Conservation (phyloP, 164 flowering plant species). For the Chloranthus sessilifolius region DNA sequence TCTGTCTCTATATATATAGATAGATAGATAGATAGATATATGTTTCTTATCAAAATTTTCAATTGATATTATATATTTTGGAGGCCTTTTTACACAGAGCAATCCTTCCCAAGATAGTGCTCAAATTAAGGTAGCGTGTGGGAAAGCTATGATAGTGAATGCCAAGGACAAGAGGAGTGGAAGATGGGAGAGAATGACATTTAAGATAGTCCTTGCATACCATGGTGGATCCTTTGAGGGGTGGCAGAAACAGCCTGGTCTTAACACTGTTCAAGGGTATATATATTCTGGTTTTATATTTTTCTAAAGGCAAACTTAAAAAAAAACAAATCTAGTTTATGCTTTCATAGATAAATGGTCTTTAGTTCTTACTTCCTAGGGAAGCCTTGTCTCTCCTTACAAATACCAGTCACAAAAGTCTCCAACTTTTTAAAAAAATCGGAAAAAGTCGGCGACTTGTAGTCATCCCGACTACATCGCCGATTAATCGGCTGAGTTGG, state of each 20-base stretch:
- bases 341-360: not conserved
- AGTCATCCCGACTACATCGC: too few species aligned
- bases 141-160: conserved; percentile 24
- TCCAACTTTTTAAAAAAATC: too few species aligned
- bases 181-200: conserved; percentile 77
- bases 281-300: conserved; percentile 7
- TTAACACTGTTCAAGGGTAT: conserved; percentile 88
- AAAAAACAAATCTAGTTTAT: too few species aligned
- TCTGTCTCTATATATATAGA: too few species aligned
- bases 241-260: conserved; percentile 96
- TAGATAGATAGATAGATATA: too few species aligned
- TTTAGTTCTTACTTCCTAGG: not conserved
- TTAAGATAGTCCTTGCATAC: conserved; percentile 71
- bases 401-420: too few species aligned
- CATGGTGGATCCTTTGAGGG: conserved; percentile 90
- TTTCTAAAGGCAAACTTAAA: too few species aligned
- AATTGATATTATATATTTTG: conserved; percentile 14
- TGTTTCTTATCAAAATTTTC: not conserved
- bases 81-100: conserved; percentile 21
- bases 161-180: conserved; percentile 30
- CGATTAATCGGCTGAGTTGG: too few species aligned
- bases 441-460: too few species aligned
- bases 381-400: too few species aligned
- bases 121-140: conserved; percentile 22
- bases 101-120: conserved; percentile 22